These are phyloP conservation scores for Acanthamoeba triangularis DNA, from an alignment of 208 protist species.

Conservation along the genomic window DNA sequence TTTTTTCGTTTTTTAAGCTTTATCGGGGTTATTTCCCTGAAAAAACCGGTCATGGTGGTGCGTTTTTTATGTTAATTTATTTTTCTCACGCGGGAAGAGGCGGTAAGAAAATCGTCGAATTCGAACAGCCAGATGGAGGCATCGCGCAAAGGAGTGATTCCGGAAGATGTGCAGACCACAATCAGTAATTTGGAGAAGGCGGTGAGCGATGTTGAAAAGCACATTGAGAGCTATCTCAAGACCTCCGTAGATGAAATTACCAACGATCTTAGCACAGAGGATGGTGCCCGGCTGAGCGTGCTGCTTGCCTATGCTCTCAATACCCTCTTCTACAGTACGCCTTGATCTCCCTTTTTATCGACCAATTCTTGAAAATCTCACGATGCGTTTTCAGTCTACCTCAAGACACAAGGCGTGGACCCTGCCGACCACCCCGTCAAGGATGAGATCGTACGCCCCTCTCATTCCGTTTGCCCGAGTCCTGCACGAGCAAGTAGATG, in stretches of 20 bases:
- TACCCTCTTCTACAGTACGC: constrained; percentile 41
- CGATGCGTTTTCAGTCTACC: constrained; percentile 6
- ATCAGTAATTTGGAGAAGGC: background rate
- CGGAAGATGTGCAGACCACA: background rate
- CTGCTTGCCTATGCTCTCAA: constrained; percentile 54
- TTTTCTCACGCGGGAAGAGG: too few relatives aligned
- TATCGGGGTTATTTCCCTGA: too few relatives aligned
- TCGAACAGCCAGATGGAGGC: background rate
- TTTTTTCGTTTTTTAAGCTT: too few relatives aligned
- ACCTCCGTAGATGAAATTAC: constrained; percentile 23
- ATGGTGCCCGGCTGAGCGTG: constrained; percentile 24
- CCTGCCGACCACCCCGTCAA: constrained; percentile 28
- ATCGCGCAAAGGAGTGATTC: background rate
- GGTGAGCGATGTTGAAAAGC: constrained; percentile 3
- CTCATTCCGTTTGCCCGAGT: too few relatives aligned
- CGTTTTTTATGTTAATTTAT: too few relatives aligned
- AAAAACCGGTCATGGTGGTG: too few relatives aligned
- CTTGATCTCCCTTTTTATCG: background rate
- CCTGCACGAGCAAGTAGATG: too few relatives aligned
- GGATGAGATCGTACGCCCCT: constrained; percentile 2
- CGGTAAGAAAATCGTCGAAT: too few relatives aligned
- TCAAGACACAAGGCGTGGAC: constrained; percentile 40
- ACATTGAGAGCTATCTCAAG: constrained; percentile 53
- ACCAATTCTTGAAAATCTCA: background rate
- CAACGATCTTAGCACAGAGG: background rate